Evolutionary conservation across 2,329 filamentous ascomycete genomes (phyloP), one percentile per base, ranked within the genome.

Genomic region (Pezicula radicicola): DNA sequence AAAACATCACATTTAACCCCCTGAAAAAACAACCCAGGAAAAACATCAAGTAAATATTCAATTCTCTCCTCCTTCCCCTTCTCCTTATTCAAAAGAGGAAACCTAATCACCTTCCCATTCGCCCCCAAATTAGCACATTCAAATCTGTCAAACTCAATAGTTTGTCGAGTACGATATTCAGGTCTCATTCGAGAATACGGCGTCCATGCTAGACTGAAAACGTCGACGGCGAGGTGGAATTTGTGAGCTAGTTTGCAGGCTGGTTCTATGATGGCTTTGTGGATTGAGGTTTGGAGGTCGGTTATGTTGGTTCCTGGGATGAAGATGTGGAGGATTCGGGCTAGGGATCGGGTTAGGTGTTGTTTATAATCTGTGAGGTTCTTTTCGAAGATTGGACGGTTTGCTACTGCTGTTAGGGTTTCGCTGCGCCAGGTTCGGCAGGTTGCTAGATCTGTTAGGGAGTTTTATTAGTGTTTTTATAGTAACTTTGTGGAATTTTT

Each of bases 221-320:
- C 39, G 43, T 58, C 49, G 2, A 56, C 46, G 9, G 55, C 52
- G 1, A 58, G 45, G 10, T 58, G 55, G 3, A 58, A 18, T 30
- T 52, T 55, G 16, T 58, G 53, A 6, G 55, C 55, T 30, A 58
- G 43, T n/a, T 28, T 21, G 9, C 51, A 27, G 7, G 55, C 51
- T 2, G 55, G 55, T 13, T 55, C 44, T 18, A 58, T 52, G 13
- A 58, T 55, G 18, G 28, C 33, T 6, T 13, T 37, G 21, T 54
- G 39, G 25, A 51, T 37, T 3, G 47, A 53, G 3, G 19, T 18
- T 36, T 35, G 37, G n/a, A 53, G 41, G 10, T 35, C 39, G 3
- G 27, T 12, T 12, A n/a, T n/a, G 19, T 52, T 44, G 6, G 35
- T 28, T 9, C 47, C 19, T 28, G 52, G 55, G 1, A 49, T 10